phyloP scores from a whole-genome alignment of 805 yeast species.

The Starmerella ratchasimensis region DNA sequence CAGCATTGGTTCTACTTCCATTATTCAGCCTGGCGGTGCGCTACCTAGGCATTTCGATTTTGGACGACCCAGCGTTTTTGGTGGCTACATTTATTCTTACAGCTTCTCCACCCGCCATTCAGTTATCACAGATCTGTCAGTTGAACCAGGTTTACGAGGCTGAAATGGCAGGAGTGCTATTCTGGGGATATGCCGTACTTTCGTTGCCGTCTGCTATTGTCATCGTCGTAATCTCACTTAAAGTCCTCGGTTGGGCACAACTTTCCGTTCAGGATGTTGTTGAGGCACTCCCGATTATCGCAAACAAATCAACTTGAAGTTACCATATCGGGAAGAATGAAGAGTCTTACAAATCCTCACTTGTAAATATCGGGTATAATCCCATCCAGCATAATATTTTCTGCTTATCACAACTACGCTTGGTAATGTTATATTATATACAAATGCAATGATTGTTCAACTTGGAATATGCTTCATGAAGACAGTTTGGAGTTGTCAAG shows the following conservation, averaged over 20 bases:
- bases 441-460: too few relatives aligned
- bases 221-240: conserved; percentile 41
- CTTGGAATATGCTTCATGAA: too few relatives aligned
- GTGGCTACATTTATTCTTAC: conserved; percentile 47
- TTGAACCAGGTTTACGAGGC: conserved; percentile 45
- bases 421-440: neutral
- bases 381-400: too few relatives aligned
- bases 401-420: too few relatives aligned
- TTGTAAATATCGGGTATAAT: too few relatives aligned
- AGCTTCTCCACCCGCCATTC: conserved; percentile 55
- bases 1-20: conserved; percentile 41
- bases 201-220: conserved; percentile 46
- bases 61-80: conserved; percentile 46
- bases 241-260: conserved; percentile 42
- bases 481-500: neutral
- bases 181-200: conserved; percentile 52
- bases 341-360: too few relatives aligned
- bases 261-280: conserved; percentile 8
- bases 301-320: too few relatives aligned
- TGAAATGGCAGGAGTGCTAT: conserved; percentile 52
- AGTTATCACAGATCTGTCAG: conserved; percentile 51
- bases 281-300: too few relatives aligned
- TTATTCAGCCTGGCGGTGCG: conserved; percentile 39
- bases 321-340: too few relatives aligned
- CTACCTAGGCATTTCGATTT: conserved; percentile 34